These are phyloP conservation scores for Luffa acutangula DNA, from an alignment of 306 rosid genomes.

Conservation along the genomic window DNA sequence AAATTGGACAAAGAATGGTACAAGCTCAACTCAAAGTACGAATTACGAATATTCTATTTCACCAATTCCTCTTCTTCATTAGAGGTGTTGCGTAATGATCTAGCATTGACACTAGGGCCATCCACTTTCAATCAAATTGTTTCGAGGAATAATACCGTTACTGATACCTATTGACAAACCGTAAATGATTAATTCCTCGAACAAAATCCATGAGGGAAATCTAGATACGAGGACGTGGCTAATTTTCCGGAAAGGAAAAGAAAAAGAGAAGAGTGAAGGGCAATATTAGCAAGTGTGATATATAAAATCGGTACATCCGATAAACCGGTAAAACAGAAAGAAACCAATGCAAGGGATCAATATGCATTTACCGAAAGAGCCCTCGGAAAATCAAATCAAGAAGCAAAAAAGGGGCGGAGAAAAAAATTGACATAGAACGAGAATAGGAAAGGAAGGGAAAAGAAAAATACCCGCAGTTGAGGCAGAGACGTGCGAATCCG, in stretches of 20 bases:
- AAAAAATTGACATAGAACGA: slow-evolving; percentile 15
- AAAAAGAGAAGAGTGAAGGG: neutral
- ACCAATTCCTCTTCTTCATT: neutral
- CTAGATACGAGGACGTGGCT: neutral
- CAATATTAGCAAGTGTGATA: neutral
- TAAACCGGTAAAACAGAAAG: neutral
- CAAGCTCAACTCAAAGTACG: neutral
- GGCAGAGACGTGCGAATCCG: slow-evolving; percentile 83
- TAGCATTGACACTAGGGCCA: neutral
- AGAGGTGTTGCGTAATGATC: neutral
- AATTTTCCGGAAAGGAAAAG: neutral
- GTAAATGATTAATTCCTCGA: neutral
- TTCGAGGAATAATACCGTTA: neutral
- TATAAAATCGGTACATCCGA: neutral
- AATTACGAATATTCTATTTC: neutral
- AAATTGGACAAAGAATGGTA: neutral
- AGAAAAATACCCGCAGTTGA: slow-evolving; percentile 66
- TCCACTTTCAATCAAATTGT: neutral
- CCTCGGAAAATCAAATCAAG: neutral
- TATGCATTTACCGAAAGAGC: neutral
- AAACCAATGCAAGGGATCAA: neutral
- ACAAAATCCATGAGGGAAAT: neutral
- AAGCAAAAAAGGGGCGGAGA: neutral
- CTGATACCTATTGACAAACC: neutral
- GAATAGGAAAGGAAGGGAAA: neutral